Conservation (phyloP, 1,139 yeast genomes). For the Hanseniaspora sp. region DNA sequence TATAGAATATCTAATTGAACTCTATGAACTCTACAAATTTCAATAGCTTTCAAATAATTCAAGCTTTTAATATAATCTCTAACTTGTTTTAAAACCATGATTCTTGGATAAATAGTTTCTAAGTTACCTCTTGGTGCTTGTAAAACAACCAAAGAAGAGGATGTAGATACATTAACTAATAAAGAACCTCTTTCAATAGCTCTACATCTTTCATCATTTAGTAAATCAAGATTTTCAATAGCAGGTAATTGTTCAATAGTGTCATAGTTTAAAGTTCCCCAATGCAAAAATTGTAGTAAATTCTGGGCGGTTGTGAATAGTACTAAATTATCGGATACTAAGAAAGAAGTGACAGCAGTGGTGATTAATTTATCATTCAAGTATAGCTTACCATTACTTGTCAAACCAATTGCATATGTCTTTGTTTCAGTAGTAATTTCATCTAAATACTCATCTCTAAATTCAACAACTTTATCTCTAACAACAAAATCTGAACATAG, state of each 20-base stretch:
- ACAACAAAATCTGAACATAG: slow-evolving; percentile 56
- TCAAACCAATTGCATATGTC: slow-evolving; percentile 54
- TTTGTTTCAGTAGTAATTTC: slow-evolving; percentile 26
- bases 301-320: slow-evolving; percentile 84
- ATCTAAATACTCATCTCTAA: slow-evolving; percentile 20
- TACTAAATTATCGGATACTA: slow-evolving; percentile 59
- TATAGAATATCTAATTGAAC: slow-evolving; percentile 81
- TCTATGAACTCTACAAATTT: slow-evolving; percentile 79
- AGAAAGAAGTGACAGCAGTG: slow-evolving; percentile 71
- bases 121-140: slow-evolving; percentile 95
- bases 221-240: slow-evolving; percentile 28
- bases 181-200: slow-evolving; percentile 84
- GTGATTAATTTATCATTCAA: slow-evolving; percentile 55
- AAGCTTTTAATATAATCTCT: slow-evolving; percentile 51
- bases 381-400: slow-evolving; percentile 62
- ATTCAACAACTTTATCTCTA: slow-evolving; percentile 28
- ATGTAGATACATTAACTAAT: slow-evolving; percentile 69
- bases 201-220: slow-evolving; percentile 69
- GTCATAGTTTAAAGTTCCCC: slow-evolving; percentile 33
- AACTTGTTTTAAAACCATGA: slow-evolving; percentile 78
- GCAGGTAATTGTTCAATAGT: slow-evolving; percentile 32
- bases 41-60: slow-evolving; percentile 60
- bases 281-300: slow-evolving; percentile 69
- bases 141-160: slow-evolving; percentile 68
- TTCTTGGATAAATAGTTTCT: slow-evolving; percentile 87